These are phyloP conservation scores for Fusarium haematococcum DNA, from an alignment of 2,329 filamentous ascomycete genomes.

Conservation along the genomic window DNA sequence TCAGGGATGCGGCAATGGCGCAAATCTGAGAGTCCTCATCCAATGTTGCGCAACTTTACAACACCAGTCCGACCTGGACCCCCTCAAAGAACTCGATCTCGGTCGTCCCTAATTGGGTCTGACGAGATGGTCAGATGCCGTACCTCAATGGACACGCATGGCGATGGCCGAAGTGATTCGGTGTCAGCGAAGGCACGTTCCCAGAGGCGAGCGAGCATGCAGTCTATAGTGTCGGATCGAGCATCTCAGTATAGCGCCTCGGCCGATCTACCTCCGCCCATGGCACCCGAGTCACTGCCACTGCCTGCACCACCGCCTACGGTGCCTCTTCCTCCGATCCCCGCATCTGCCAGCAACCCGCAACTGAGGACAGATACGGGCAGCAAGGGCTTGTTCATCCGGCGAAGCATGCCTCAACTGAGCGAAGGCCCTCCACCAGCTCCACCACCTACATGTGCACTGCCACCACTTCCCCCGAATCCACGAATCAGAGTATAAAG, in stretches of 20 bases:
- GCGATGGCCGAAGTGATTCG: slow-evolving; percentile 36
- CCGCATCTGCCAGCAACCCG: slow-evolving; percentile 40
- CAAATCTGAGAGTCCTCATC: slow-evolving; percentile 32
- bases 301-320: slow-evolving; percentile 46
- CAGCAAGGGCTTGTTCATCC: slow-evolving; percentile 46
- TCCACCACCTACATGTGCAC: slow-evolving; percentile 66
- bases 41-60: slow-evolving; percentile 21
- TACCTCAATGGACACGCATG: slow-evolving; percentile 50
- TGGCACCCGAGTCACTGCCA: slow-evolving; percentile 40
- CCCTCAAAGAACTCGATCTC: slow-evolving; percentile 38
- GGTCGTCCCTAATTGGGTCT: slow-evolving; percentile 26
- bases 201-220: slow-evolving; percentile 46
- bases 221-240: slow-evolving; percentile 44
- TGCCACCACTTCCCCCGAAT: slow-evolving; percentile 63
- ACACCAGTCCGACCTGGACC: slow-evolving; percentile 25
- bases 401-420: slow-evolving; percentile 65
- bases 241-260: slow-evolving; percentile 38
- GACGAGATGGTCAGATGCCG: slow-evolving; percentile 42
- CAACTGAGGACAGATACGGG: slow-evolving; percentile 36
- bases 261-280: slow-evolving; percentile 40
- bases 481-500: slow-evolving; percentile 33
- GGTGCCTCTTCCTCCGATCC: slow-evolving; percentile 48
- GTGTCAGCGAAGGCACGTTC: slow-evolving; percentile 36
- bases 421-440: slow-evolving; percentile 63
- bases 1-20: slow-evolving; percentile 49